phyloP scores from a whole-genome alignment of 192 early-diverging fungal genomes.

The Podila epicladia region DNA sequence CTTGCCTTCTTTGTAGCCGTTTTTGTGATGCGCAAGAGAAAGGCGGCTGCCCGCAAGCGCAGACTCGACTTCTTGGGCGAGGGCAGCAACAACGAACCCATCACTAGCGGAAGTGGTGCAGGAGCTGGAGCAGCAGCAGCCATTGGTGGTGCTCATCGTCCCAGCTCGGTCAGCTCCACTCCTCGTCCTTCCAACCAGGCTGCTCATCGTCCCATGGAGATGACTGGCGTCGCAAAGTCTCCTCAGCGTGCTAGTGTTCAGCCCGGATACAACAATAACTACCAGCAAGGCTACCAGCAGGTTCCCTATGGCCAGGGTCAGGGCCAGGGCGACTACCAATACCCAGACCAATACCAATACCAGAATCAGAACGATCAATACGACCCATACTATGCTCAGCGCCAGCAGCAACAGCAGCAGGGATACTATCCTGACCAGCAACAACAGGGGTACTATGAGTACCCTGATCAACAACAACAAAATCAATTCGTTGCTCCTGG shows the following conservation, averaged over 20 bases:
- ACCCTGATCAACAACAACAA: conserved; percentile 2
- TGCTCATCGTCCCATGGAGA: conserved; percentile 11
- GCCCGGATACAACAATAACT: conserved; percentile 18
- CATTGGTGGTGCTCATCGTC: neutral
- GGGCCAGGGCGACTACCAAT: conserved; percentile 7
- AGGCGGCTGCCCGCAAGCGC: conserved; percentile 18
- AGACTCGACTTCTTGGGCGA: conserved; percentile 33
- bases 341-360: conserved; percentile 15
- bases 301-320: conserved; percentile 28
- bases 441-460: conserved; percentile 4
- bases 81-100: conserved; percentile 5
- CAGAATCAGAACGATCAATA: conserved; percentile 11
- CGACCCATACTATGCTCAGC: conserved; percentile 30
- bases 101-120: neutral
- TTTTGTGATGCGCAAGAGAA: conserved; percentile 36
- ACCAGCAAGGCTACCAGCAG: conserved; percentile 25
- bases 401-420: conserved; percentile 4
- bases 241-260: neutral
- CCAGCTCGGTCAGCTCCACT: neutral
- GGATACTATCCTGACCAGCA: conserved; percentile 7
- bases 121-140: conserved; percentile 15
- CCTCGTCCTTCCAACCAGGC: conserved; percentile 4
- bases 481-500: conserved; percentile 5
- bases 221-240: conserved; percentile 8
- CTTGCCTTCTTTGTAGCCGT: conserved; percentile 37